A percentile compares a stretch with the other conserved stretches of the same genome.
phyloP scores from a whole-genome alignment of 768 basidiomycete species.

The Boletus tylopilopsis region DNA sequence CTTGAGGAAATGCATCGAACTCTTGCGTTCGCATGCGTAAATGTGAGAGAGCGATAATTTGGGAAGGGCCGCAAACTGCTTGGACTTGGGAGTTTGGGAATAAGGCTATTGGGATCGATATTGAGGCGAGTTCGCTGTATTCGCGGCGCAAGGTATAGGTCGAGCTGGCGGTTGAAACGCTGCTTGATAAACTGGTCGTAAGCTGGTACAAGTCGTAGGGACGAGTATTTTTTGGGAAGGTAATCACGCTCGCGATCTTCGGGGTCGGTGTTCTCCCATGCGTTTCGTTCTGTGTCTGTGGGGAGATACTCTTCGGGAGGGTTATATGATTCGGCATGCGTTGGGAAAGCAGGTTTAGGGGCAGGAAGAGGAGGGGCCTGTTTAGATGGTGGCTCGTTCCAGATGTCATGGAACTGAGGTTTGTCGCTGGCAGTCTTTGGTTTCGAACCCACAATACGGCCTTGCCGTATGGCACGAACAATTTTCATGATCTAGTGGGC shows the following conservation, averaged over 20 bases:
- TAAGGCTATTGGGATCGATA: conserved; percentile 85
- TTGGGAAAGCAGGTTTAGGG: conserved; percentile 85
- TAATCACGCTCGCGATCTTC: conserved; percentile 90
- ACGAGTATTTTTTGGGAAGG: conserved; percentile 80
- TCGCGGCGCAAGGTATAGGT: conserved; percentile 94
- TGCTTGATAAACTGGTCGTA: conserved; percentile 92
- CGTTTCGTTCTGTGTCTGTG: conserved; percentile 71
- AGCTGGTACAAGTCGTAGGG: conserved; percentile 87
- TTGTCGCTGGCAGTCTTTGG: conserved; percentile 65
- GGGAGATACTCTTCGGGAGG: conserved; percentile 97
- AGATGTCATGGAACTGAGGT: conserved; percentile 81
- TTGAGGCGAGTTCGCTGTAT: conserved; percentile 84
- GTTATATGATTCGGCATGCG: conserved; percentile 96
- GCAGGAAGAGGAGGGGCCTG: conserved; percentile 89
- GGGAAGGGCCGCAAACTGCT: conserved; percentile 93
- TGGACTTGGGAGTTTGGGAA: conserved; percentile 93
- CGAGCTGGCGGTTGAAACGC: conserved; percentile 89
- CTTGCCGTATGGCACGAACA: conserved; percentile 95
- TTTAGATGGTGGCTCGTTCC: conserved; percentile 73
- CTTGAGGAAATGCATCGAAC: conserved; percentile 77
- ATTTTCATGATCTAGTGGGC: conserved; percentile 93
- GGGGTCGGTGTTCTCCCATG: conserved; percentile 79
- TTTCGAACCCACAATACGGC: conserved; percentile 88
- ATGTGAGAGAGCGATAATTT: conserved; percentile 69
- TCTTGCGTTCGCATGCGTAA: conserved; percentile 62